A percentile compares a stretch with the other conserved stretches of the same genome.
Conservation (phyloP, 176 grass and related monocot genomes). For the Bromus sterilis region DNA sequence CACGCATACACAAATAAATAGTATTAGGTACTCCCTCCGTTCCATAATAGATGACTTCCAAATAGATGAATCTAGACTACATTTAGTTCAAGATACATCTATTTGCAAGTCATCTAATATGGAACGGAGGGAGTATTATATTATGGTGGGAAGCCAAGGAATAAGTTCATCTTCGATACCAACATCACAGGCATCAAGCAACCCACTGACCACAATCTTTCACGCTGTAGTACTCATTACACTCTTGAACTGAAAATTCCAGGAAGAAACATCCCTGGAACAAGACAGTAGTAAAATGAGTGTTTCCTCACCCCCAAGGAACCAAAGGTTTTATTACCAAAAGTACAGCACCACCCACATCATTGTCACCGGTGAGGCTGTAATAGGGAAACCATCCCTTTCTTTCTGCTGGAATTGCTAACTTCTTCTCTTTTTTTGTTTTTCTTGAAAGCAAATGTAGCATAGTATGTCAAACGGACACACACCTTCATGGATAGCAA, state of each 20-base stretch:
- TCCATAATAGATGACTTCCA: no score
- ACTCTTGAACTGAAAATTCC: not conserved
- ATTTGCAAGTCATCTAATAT: no score
- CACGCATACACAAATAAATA: not conserved
- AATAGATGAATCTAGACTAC: no score
- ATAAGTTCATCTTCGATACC: constrained; percentile 2
- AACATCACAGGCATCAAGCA: constrained; percentile 15
- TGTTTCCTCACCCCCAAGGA: not conserved
- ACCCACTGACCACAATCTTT: not conserved
- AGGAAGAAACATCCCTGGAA: not conserved
- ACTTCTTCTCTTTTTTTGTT: not conserved
- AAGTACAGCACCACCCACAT: constrained; percentile 14
- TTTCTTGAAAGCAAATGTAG: constrained; percentile 25
- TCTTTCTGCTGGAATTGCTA: not conserved
- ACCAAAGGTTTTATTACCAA: not conserved
- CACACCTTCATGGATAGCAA: constrained; percentile 18
- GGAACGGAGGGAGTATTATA: no score
- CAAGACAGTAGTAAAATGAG: not conserved
- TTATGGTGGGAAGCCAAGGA: not conserved
- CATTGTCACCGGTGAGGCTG: not conserved
- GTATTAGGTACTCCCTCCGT: no score
- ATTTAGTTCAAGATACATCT: no score
- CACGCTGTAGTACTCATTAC: not conserved
- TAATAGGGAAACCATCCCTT: not conserved
- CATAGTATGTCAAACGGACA: not conserved